Base-by-base conservation (phyloP, 352 stramenopile species). In the Pilasporangium apinafurcum region DNA sequence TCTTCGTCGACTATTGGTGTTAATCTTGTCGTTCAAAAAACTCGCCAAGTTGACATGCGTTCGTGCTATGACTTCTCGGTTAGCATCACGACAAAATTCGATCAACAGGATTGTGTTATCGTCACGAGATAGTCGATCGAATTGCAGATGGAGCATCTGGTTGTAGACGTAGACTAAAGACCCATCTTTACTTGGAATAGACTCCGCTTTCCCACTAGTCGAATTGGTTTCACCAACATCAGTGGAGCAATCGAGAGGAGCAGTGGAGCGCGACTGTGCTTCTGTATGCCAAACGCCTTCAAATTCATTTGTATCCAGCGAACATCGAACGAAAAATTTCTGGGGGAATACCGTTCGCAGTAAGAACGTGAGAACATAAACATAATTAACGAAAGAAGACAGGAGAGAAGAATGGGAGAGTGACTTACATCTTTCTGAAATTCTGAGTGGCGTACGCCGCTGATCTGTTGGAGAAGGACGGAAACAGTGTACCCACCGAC, bases 21-120 rank as follows among this genome's bases (percentile, higher is more conserved):
- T 27, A 14, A 47, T 30, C 44, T 48, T 37, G 32, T 59, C 35
- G 45, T 93, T 93, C 45, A 93, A 59, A 42, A 83, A 85, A n/a
- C 51, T 83, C 18, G 82, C 82, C 9, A 93, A 55, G 41, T 93
- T 93, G 17, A 93, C 77, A 24, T 88, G 70, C 10, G 79, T 93
- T 2, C 76, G 65, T 8, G 76, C 78, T n/a, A 93, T 66, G 16
- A 90, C 78, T 38, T 93, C 77, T 18, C 79, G 76, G 29, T 76
- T 89, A 8, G 61, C 61, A 17, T 83, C 64, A 8, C 74, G 72
- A 34, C 81, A 93, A 32, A 86, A 92, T 51, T 92, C 76, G 31
- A 93, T 61, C 16, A 93, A 65, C 45, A 93, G 36, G 4, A 91
- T 68, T 16, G 79, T 90, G 47, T 93, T 93, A 54, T 93, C 82